Base-by-base conservation (phyloP, 257 asterid genomes). In the Petrea volubilis region DNA sequence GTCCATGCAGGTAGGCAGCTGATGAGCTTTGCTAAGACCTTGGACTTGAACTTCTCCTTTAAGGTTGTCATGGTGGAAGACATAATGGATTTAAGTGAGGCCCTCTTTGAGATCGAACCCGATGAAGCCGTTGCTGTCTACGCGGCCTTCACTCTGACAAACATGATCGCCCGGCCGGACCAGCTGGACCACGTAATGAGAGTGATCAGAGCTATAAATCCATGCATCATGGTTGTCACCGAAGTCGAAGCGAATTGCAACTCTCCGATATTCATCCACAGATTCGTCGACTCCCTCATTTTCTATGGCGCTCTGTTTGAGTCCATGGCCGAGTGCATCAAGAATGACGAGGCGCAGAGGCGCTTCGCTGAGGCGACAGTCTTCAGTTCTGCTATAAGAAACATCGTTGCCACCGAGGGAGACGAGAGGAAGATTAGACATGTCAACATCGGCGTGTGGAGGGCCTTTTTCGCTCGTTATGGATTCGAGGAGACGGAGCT, bases 191-290 rank as follows among this genome's bases (percentile, higher is more conserved):
- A 68, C 24, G 13, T 85, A 15, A 77, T 89, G 83, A 69, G 68
- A 44, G 78, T 83, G 63, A 24, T 81, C 64, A 81, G 40, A 68
- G 41, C 6, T 1, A 34, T 82, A 4, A 80, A 64, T 6, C 85
- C 83, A 8, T 33, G 74, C 14, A 76, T 79, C 43, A 80, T 84
- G 86, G 73, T 86, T 28, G 67, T 86, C 0, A 43, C 73, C 1
- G 95, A 88, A 61, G 82, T 74, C 3, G 92, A 88, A 65, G 87
- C 79, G 10, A 86, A 81, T 68, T 76, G 75, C 44, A 86, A 88
- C 13, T 78, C 87, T 20, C 87, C 86, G 0, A 58, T 58, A 15
- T 88, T 84, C 2, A 82, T 76, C 41, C 83, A 83, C 29, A 79
- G 92, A 11, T 88, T 86, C 23, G 82, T 82, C 20, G 95, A 83